Percentiles rank a stretch among this genome's conserved stretches.
These are phyloP conservation scores for Tricladium varicosporioides DNA, from an alignment of 2,329 filamentous ascomycete species.

Conservation along the genomic window DNA sequence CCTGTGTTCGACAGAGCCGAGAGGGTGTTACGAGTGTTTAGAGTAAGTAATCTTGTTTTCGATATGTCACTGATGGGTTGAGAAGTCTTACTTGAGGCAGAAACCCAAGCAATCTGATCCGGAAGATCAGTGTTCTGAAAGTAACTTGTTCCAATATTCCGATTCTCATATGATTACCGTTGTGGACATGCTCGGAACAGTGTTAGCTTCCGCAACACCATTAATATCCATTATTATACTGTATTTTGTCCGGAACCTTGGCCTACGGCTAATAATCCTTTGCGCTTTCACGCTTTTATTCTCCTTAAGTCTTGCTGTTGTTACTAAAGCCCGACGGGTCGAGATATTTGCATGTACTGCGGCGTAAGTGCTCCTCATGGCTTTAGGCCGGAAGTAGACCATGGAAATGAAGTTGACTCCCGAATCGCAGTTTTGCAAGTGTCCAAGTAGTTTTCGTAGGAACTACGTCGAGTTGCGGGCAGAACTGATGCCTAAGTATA, in stretches of 20 bases:
- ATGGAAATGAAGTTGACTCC: too few relatives aligned
- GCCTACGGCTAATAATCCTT: constrained; percentile 23
- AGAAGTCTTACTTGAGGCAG: not conserved
- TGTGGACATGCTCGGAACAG: constrained; percentile 20
- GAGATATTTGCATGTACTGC: constrained; percentile 33
- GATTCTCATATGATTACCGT: not conserved
- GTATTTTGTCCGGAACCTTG: constrained; percentile 18
- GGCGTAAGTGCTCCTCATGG: constrained; percentile 27
- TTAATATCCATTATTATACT: constrained; percentile 25
- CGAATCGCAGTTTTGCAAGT: constrained; percentile 9
- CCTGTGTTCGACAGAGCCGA: constrained; percentile 7
- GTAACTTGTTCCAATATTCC: constrained; percentile 4
- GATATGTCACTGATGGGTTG: not conserved
- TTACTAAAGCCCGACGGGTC: constrained; percentile 29
- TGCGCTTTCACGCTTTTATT: constrained; percentile 33
- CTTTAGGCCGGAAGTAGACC: not conserved
- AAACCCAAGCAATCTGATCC: constrained; percentile 2
- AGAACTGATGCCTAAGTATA: too few relatives aligned
- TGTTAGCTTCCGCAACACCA: constrained; percentile 21
- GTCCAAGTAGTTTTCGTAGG: constrained; percentile 14
- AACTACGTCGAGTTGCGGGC: not conserved
- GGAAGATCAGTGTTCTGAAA: not conserved
- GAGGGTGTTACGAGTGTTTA: not conserved
- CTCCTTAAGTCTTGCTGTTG: constrained; percentile 26
- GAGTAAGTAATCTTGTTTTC: not conserved